Conservation (phyloP, 805 yeast genomes). For the Geotrichum ghanense region DNA sequence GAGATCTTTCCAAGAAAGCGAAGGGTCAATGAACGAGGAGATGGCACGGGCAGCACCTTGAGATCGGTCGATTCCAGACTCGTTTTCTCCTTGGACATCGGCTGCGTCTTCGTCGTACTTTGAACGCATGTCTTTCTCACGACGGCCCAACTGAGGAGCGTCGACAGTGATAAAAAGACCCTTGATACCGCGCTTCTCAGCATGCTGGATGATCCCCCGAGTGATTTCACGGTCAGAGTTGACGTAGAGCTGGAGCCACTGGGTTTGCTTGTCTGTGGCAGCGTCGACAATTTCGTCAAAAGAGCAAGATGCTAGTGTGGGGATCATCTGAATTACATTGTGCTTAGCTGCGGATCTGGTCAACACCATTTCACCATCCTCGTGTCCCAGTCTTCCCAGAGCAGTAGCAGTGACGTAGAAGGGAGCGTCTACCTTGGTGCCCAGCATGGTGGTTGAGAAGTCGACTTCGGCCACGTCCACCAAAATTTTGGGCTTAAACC, state of each 20-base stretch:
- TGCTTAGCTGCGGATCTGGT: slow-evolving; percentile 74
- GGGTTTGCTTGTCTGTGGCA: slow-evolving; percentile 53
- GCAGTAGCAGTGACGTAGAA: slow-evolving; percentile 91
- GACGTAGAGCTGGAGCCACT: slow-evolving; percentile 85
- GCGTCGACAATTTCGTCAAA: slow-evolving; percentile 75
- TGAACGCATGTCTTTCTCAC: slow-evolving; percentile 77
- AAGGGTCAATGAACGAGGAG: slow-evolving; percentile 71
- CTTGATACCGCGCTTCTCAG: slow-evolving; percentile 61
- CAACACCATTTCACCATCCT: slow-evolving; percentile 82
- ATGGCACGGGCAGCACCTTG: slow-evolving; percentile 84
- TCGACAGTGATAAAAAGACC: slow-evolving; percentile 86
- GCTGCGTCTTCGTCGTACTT: slow-evolving; percentile 46
- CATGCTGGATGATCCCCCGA: slow-evolving; percentile 50
- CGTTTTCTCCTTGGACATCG: slow-evolving; percentile 31
- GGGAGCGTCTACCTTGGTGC: slow-evolving; percentile 59
- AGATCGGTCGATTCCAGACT: slow-evolving; percentile 42
- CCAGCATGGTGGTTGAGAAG: slow-evolving; percentile 60
- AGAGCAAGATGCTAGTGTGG: slow-evolving; percentile 82
- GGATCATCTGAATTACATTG: slow-evolving; percentile 76
- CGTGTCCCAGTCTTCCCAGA: slow-evolving; percentile 80
- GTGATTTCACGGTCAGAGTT: slow-evolving; percentile 64
- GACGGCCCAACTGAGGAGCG: slow-evolving; percentile 83
- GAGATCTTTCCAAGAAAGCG: slow-evolving; percentile 55
- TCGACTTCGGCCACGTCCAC: slow-evolving; percentile 75
- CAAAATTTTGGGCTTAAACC: slow-evolving; percentile 73